phyloP scores from a whole-genome alignment of 352 stramenopile genomes.

The Phytophthora chlamydospora region DNA sequence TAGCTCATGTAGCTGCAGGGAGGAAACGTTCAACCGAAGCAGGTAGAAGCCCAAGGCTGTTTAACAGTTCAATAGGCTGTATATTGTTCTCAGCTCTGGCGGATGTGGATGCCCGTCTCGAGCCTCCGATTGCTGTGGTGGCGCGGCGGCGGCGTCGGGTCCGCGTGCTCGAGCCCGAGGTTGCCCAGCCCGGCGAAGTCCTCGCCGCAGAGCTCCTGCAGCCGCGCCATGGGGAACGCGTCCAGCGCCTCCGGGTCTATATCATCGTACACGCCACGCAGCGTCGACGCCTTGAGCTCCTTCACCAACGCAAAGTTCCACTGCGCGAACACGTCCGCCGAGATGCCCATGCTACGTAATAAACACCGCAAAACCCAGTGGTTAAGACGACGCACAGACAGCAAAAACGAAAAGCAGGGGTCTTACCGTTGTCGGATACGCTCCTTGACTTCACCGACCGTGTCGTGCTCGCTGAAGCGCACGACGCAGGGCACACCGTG shows the following conservation, averaged over 20 bases:
- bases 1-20: no score
- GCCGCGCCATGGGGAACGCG: constrained; percentile 58
- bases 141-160: constrained; percentile 45
- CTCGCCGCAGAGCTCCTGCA: constrained; percentile 63
- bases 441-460: constrained; percentile 67
- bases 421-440: constrained; percentile 68
- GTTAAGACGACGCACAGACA: constrained; percentile 18
- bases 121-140: constrained; percentile 57
- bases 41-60: no score
- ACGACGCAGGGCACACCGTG: constrained; percentile 74
- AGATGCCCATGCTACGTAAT: constrained; percentile 67
- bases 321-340: constrained; percentile 61
- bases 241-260: constrained; percentile 64
- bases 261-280: constrained; percentile 62
- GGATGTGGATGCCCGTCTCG: constrained; percentile 87
- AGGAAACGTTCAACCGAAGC: no score
- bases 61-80: constrained; percentile 15
- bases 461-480: constrained; percentile 73
- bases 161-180: constrained; percentile 78
- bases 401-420: constrained; percentile 3
- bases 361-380: constrained; percentile 14
- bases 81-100: constrained; percentile 53
- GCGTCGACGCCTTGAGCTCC: constrained; percentile 70
- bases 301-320: constrained; percentile 84
- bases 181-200: constrained; percentile 60